These are phyloP conservation scores for Metschnikowia peoriensis DNA, from an alignment of 805 yeast genomes.

Conservation along the genomic window DNA sequence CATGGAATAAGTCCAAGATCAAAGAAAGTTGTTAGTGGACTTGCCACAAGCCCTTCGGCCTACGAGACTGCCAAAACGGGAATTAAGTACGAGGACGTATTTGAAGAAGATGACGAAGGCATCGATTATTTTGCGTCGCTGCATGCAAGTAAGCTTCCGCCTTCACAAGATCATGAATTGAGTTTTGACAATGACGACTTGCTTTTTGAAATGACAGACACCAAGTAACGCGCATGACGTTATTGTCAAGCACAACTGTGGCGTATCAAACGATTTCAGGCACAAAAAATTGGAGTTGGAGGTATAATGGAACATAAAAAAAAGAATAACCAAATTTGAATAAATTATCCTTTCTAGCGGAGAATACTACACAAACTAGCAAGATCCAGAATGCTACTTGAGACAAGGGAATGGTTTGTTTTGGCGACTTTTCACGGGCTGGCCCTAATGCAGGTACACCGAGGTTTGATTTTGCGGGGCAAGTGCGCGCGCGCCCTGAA, in stretches of 20 bases:
- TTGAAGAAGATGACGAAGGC: constrained; percentile 47
- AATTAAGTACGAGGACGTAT: constrained; percentile 38
- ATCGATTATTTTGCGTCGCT: constrained; percentile 10
- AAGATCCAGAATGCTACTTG: neutral
- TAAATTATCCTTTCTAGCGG: neutral
- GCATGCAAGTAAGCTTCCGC: constrained; percentile 2
- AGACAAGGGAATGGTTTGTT: neutral
- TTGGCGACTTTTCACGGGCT: neutral
- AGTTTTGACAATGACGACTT: constrained; percentile 20
- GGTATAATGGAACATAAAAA: neutral
- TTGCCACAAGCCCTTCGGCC: constrained; percentile 37
- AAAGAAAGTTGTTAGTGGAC: constrained; percentile 24
- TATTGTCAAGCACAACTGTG: neutral
- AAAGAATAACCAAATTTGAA: too few relatives aligned
- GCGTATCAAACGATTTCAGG: neutral
- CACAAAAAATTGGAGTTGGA: neutral
- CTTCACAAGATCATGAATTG: constrained; percentile 5
- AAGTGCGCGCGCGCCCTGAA: constrained; percentile 1
- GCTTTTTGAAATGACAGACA: constrained; percentile 20
- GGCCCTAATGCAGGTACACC: neutral
- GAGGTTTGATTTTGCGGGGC: constrained; percentile 8
- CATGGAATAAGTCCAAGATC: constrained; percentile 1
- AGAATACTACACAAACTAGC: neutral
- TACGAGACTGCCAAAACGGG: constrained; percentile 20
- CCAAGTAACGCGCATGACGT: neutral